phyloP scores from a whole-genome alignment of 202 grass and related monocot genomes.

The Schoenoplectus triqueter region DNA sequence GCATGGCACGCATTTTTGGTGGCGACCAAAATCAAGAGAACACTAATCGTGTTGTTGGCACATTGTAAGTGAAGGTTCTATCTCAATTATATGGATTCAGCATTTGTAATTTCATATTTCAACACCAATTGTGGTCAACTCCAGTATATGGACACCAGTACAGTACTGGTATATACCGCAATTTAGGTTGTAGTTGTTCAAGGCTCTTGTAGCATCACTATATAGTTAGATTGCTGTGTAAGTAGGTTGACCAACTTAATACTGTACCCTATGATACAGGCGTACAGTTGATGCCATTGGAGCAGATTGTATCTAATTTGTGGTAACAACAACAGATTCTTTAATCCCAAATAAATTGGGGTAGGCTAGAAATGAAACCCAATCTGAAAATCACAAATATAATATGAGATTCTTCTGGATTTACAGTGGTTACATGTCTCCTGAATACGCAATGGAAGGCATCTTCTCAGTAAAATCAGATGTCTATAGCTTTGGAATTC shows the following conservation, averaged over 20 bases:
- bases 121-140: neutral
- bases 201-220: too few species aligned
- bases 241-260: neutral
- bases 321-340: too few species aligned
- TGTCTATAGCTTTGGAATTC: conserved; percentile 83
- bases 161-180: neutral
- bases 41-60: conserved; percentile 76
- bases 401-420: conserved; percentile 33
- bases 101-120: neutral
- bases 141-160: neutral
- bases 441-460: conserved; percentile 94
- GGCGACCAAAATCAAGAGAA: conserved; percentile 81
- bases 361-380: too few species aligned
- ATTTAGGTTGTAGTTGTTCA: too few species aligned
- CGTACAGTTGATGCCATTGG: neutral
- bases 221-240: neutral
- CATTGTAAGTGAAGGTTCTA: conserved; percentile 60
- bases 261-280: too few species aligned
- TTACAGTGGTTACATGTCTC: conserved; percentile 92
- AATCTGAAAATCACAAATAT: too few species aligned
- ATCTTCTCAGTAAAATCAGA: conserved; percentile 91
- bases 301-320: too few species aligned
- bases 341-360: too few species aligned
- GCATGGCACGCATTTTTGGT: conserved; percentile 85
- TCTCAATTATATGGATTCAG: neutral